Base-by-base conservation (phyloP, 2,329 filamentous ascomycete species). In the Alternaria brassicae region DNA sequence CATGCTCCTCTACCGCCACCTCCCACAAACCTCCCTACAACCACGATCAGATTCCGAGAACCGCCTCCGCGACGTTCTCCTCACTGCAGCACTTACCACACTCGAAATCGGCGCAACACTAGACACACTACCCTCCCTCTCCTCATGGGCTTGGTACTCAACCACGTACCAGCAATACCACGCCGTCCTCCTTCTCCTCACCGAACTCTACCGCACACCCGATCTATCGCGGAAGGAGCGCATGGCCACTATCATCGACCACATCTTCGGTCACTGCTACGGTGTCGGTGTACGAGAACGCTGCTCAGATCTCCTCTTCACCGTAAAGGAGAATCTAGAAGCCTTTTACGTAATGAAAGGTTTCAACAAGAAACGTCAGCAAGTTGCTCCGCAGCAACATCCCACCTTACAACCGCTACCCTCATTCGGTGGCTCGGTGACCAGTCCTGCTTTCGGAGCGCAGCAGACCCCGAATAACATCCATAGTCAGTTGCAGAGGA, bases 91-190 rank as follows among this genome's bases (percentile, higher is more conserved):
- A 1, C 63, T 78, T 2, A 78, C 72, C 0, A 78, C 75, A 1
- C 69, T 78, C 3, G 75, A 78, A 56, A 78, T 77, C n/a, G 75
- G 75, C 41, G 75, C 75, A 13, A 78, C 75, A 0, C 72, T 78
- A 19, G 75, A 78, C 51, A 78, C 75, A 3, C 67, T 77, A n/a
- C 75, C 75, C 3, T 72, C 68, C 0, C 69, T 77, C 7, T 71
- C 68, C 27, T 23, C 72, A 3, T 78, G 75, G 75, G 72, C 72
- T 3, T 78, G 75, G 75, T 78, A 77, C 63, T 72, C 70, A 10
- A 76, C 75, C 2, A 76, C 75, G 2, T 78, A 77, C 69, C 75
- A 78, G 47, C 75, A 78, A 65, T 78, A 78, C 56, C 73, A 77
- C 49, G 74, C 74, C 1, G 73, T 78, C 1, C 67, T 78, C 1